Conservation (phyloP, 1,139 yeast genomes). For the Kluyveromyces marxianus region DNA sequence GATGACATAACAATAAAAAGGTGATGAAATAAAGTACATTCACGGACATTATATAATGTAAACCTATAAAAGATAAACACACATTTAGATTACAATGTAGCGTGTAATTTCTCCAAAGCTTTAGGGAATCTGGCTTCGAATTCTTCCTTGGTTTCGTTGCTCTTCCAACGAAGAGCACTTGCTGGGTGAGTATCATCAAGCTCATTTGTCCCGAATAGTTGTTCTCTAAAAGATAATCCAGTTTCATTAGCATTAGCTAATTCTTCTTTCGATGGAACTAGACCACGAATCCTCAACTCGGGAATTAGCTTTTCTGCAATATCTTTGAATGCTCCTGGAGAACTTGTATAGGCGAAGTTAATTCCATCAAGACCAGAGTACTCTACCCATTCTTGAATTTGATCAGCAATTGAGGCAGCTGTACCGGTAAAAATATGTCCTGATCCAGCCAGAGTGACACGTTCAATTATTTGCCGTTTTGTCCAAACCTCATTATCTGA, state of each 20-base stretch:
- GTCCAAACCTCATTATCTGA: slow-evolving; percentile 26
- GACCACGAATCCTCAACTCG: slow-evolving; percentile 32
- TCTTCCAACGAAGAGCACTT: slow-evolving; percentile 36
- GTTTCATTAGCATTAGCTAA: slow-evolving; percentile 9
- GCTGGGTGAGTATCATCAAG: slow-evolving; percentile 33
- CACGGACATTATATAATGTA: background rate
- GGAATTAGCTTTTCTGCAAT: slow-evolving; percentile 33
- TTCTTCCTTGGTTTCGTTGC: slow-evolving; percentile 34
- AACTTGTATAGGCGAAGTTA: slow-evolving; percentile 31
- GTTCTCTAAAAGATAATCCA: slow-evolving; percentile 20
- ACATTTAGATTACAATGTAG: too few relatives aligned
- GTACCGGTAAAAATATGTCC: slow-evolving; percentile 31
- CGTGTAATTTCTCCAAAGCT: background rate
- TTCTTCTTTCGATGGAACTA: slow-evolving; percentile 30
- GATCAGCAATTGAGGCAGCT: slow-evolving; percentile 29
- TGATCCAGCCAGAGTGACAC: slow-evolving; percentile 30
- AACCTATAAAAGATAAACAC: too few relatives aligned
- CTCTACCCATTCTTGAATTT: slow-evolving; percentile 32
- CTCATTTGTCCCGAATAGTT: slow-evolving; percentile 17
- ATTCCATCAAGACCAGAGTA: slow-evolving; percentile 34
- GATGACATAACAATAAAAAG: too few relatives aligned
- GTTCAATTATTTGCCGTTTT: slow-evolving; percentile 19
- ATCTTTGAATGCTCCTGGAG: slow-evolving; percentile 33
- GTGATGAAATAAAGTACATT: background rate
- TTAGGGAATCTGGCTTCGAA: slow-evolving; percentile 25